Percentiles rank a stretch among this genome's conserved stretches.
Evolutionary conservation across 495 filamentous ascomycete species (phyloP).

Genomic region (Paragyromitra xinjiangensis): DNA sequence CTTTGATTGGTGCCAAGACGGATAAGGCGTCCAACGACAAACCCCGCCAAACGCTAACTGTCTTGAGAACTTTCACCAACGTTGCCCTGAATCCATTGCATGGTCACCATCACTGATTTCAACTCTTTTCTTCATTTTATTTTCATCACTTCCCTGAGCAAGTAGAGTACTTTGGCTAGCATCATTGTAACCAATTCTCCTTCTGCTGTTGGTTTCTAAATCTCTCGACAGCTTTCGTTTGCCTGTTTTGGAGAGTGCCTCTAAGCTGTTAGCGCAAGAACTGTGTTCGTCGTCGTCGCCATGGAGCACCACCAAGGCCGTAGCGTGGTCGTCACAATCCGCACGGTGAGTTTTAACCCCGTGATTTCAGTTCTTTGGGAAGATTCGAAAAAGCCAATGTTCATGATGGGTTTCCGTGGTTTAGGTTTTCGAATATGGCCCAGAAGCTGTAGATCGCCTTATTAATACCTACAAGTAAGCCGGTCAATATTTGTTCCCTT

Average conservation of each 20-base stretch:
- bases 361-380: not conserved
- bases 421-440: slow-evolving; percentile 51
- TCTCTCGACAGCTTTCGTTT: not conserved
- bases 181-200: not conserved
- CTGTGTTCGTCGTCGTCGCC: not conserved
- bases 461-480: slow-evolving; percentile 46
- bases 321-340: slow-evolving; percentile 40
- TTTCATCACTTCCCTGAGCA: not conserved
- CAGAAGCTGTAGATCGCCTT: slow-evolving; percentile 41
- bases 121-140: slow-evolving; percentile 4
- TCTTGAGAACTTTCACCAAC: slow-evolving; percentile 21
- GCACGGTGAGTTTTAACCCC: slow-evolving; percentile 25
- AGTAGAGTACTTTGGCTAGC: not conserved
- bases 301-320: slow-evolving; percentile 37
- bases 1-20: slow-evolving; percentile 34
- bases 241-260: not conserved
- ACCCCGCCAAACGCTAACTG: slow-evolving; percentile 24
- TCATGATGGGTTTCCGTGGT: slow-evolving; percentile 1
- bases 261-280: not conserved
- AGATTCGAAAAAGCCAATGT: not conserved
- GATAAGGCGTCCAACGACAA: slow-evolving; percentile 41
- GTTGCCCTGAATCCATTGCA: not conserved
- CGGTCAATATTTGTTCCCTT: not conserved
- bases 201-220: not conserved
- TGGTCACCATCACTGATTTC: not conserved